A percentile compares a stretch with the other conserved stretches of the same genome.
These are phyloP conservation scores for Phoma herbarum DNA, from an alignment of 2,329 filamentous ascomycete genomes.

Conservation along the genomic window DNA sequence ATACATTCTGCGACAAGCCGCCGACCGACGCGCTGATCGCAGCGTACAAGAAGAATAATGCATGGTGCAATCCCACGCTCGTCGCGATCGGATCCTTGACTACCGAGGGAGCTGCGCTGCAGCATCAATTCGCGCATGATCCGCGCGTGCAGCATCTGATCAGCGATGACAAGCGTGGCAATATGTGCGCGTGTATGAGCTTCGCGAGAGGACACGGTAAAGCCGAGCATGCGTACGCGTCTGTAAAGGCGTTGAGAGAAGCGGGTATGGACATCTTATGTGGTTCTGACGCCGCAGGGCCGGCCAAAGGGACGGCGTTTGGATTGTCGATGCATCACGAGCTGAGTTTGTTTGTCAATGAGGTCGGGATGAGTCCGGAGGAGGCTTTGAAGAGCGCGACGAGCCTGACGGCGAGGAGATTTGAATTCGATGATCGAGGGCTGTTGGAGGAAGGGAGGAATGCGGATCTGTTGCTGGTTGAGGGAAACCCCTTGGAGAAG, in stretches of 20 bases:
- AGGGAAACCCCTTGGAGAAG: slow-evolving; percentile 55
- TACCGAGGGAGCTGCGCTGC: slow-evolving; percentile 51
- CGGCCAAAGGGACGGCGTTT: slow-evolving; percentile 56
- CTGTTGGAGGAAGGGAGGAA: slow-evolving; percentile 51
- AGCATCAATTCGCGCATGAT: slow-evolving; percentile 55
- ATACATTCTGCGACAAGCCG: slow-evolving; percentile 54
- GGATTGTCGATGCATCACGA: slow-evolving; percentile 56
- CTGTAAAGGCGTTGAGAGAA: slow-evolving; percentile 50
- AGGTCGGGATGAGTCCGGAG: slow-evolving; percentile 54
- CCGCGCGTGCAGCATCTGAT: slow-evolving; percentile 47
- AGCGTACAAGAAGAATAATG: slow-evolving; percentile 55
- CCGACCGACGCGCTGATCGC: slow-evolving; percentile 52
- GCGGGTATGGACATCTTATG: slow-evolving; percentile 55
- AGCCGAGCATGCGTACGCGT: slow-evolving; percentile 54
- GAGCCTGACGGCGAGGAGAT: slow-evolving; percentile 51
- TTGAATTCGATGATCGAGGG: slow-evolving; percentile 54
- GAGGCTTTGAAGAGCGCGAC: slow-evolving; percentile 56
- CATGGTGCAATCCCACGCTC: slow-evolving; percentile 56
- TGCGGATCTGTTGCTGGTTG: slow-evolving; percentile 56
- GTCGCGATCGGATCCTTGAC: slow-evolving; percentile 53
- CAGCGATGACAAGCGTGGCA: slow-evolving; percentile 44
- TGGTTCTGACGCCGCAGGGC: slow-evolving; percentile 55
- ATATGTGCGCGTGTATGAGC: slow-evolving; percentile 55
- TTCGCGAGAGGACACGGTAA: slow-evolving; percentile 46
- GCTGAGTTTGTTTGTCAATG: slow-evolving; percentile 52